phyloP scores from a whole-genome alignment of 495 filamentous ascomycete genomes.

The Neurospora sp. region DNA sequence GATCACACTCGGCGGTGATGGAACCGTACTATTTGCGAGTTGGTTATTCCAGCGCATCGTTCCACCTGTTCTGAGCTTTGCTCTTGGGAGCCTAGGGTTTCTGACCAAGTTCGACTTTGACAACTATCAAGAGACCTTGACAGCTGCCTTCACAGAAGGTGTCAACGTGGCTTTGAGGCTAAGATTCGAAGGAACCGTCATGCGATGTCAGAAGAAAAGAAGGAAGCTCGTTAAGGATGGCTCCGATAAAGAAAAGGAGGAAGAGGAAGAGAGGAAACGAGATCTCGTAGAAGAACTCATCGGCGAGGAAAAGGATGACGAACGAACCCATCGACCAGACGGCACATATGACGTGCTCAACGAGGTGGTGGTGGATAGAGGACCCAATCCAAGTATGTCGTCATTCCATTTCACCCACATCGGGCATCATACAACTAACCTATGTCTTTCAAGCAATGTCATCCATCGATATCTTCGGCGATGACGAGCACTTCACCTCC shows the following conservation, averaged over 20 bases:
- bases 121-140: slow-evolving; percentile 58
- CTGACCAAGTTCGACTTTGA: slow-evolving; percentile 93
- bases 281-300: slow-evolving; percentile 88
- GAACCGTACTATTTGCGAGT: slow-evolving; percentile 87
- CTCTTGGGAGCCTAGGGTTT: slow-evolving; percentile 86
- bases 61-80: slow-evolving; percentile 85
- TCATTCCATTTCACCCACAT: slow-evolving; percentile 8
- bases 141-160: slow-evolving; percentile 66
- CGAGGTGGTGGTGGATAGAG: slow-evolving; percentile 82
- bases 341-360: slow-evolving; percentile 83
- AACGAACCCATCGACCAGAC: slow-evolving; percentile 71
- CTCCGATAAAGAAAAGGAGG: too few species aligned
- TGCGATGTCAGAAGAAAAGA: slow-evolving; percentile 57
- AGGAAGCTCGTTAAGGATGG: slow-evolving; percentile 1
- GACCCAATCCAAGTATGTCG: slow-evolving; percentile 72
- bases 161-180: slow-evolving; percentile 81
- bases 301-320: slow-evolving; percentile 70
- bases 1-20: slow-evolving; percentile 90
- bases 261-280: slow-evolving; percentile 24
- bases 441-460: slow-evolving; percentile 55
- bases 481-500: slow-evolving; percentile 88
- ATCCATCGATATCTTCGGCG: slow-evolving; percentile 81
- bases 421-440: slow-evolving; percentile 2
- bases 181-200: slow-evolving; percentile 90
- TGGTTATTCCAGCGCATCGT: slow-evolving; percentile 98